Percentiles rank a stretch among this genome's conserved stretches.
These are phyloP conservation scores for Pseudogymnoascus pannorum DNA, from an alignment of 2,329 filamentous ascomycete species.

Conservation along the genomic window DNA sequence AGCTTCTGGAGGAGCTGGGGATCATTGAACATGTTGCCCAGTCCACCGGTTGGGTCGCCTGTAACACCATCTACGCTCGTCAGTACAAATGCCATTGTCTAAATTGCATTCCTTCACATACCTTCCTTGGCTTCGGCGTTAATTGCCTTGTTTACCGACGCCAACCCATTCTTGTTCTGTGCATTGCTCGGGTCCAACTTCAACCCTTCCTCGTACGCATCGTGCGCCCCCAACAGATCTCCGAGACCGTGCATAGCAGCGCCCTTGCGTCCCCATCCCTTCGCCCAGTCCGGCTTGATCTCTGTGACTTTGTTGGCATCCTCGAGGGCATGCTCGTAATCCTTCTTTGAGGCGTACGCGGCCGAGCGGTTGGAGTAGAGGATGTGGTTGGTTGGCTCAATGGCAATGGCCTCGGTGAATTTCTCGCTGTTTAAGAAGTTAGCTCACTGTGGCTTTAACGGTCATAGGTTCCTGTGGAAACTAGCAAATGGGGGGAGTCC, in stretches of 20 bases:
- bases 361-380: slow-evolving; percentile 96
- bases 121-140: slow-evolving; percentile 59
- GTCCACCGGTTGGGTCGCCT: slow-evolving; percentile 62
- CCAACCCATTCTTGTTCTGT: slow-evolving; percentile 82
- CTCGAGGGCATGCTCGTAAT: slow-evolving; percentile 75
- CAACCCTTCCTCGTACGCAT: slow-evolving; percentile 90
- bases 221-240: slow-evolving; percentile 75
- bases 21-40: slow-evolving; percentile 93
- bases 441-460: not conserved
- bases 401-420: slow-evolving; percentile 85
- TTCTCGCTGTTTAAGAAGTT: slow-evolving; percentile 59
- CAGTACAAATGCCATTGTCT: not conserved
- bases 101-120: slow-evolving; percentile 16
- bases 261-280: slow-evolving; percentile 91
- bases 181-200: slow-evolving; percentile 89
- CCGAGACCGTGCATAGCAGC: slow-evolving; percentile 82
- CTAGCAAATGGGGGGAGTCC: slow-evolving; percentile 14
- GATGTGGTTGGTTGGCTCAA: slow-evolving; percentile 87
- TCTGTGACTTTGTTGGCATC: slow-evolving; percentile 92
- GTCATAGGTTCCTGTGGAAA: not conserved
- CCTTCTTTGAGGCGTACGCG: slow-evolving; percentile 77
- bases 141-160: slow-evolving; percentile 81
- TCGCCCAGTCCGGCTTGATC: slow-evolving; percentile 96
- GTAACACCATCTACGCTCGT: slow-evolving; percentile 32
- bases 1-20: slow-evolving; percentile 86